Evolutionary conservation across 257 asterid species (phyloP), one percentile per base, ranked within the genome.

Genomic region (Penstemon davidsonii): DNA sequence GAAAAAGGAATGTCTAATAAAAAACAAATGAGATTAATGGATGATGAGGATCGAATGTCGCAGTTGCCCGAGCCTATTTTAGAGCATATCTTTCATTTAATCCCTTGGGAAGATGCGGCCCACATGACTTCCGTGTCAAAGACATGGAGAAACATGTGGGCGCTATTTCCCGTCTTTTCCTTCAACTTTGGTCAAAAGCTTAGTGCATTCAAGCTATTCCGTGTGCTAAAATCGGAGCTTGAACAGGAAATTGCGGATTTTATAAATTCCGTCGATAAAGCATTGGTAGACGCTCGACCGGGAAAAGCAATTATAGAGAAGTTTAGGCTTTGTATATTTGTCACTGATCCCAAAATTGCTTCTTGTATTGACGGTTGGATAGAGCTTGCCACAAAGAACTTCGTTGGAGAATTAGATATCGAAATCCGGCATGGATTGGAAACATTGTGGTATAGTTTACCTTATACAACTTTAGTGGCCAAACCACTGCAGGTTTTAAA

Each of bases 311-410:
- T 50, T 3, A 50, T 50, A 50, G 6, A 50, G 19, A 50, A 50
- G 55, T 50, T 50, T n/a, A 50, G 55, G 55, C 19, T 50, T 50
- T 50, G 55, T n/a, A 11, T 50, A 7, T 50, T 3, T 6, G 7
- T 3, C 5, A n/a, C n/a, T 6, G n/a, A 50, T 50, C n/a, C 55
- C 55, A 5, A 50, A n/a, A 50, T 50, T 50, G 19, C 19, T 10
- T 50, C 55, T n/a, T 18, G n/a, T 50, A 50, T 50, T 8, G 55
- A 50, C n/a, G 55, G n/a, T 50, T 50, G 55, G 55, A 50, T 12
- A 8, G 55, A 18, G n/a, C n/a, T 50, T 0, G 6, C 19, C 55
- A 11, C 55, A 50, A 6, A 50, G 5, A 50, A 50, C n/a, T 50
- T 11, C 19, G n/a, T 50, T 50, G n/a, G 19, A 50, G 19, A 50